A percentile compares a stretch with the other conserved stretches of the same genome.
Conservation (phyloP, 805 yeast genomes). For the Ogataea saltuana region DNA sequence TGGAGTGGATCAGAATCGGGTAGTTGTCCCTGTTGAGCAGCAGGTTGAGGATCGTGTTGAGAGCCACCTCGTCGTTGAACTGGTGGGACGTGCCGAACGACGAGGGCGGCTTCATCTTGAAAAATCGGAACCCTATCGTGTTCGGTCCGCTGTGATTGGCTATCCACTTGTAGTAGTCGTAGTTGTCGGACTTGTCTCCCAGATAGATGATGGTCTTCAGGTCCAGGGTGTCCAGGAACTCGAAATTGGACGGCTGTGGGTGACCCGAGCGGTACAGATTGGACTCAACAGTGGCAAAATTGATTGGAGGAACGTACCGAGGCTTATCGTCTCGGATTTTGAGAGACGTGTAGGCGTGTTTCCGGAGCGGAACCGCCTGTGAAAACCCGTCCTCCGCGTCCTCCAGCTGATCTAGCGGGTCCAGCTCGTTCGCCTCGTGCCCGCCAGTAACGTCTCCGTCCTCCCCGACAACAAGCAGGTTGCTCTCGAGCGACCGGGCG, state of each 20-base stretch:
- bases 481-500: conserved; percentile 2
- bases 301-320: conserved; percentile 81
- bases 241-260: conserved; percentile 83
- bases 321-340: conserved; percentile 35
- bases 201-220: conserved; percentile 79
- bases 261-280: conserved; percentile 90
- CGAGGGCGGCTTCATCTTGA: conserved; percentile 62
- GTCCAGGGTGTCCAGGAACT: conserved; percentile 69
- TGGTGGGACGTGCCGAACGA: conserved; percentile 57
- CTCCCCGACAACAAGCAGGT: neutral
- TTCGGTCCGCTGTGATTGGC: conserved; percentile 36
- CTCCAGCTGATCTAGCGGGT: neutral
- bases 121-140: conserved; percentile 55
- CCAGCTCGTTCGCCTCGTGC: neutral
- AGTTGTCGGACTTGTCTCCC: conserved; percentile 71
- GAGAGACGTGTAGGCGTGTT: conserved; percentile 34
- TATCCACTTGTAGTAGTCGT: conserved; percentile 73
- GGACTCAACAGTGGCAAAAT: conserved; percentile 85
- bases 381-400: too few relatives aligned
- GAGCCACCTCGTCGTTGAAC: conserved; percentile 56
- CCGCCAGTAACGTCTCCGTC: neutral
- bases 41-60: conserved; percentile 56
- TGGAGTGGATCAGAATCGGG: conserved; percentile 88
- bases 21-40: conserved; percentile 67
- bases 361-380: conserved; percentile 1